Evolutionary conservation across 2,329 filamentous ascomycete species (phyloP).

Genomic region (Neophaeococcomyces aloes): DNA sequence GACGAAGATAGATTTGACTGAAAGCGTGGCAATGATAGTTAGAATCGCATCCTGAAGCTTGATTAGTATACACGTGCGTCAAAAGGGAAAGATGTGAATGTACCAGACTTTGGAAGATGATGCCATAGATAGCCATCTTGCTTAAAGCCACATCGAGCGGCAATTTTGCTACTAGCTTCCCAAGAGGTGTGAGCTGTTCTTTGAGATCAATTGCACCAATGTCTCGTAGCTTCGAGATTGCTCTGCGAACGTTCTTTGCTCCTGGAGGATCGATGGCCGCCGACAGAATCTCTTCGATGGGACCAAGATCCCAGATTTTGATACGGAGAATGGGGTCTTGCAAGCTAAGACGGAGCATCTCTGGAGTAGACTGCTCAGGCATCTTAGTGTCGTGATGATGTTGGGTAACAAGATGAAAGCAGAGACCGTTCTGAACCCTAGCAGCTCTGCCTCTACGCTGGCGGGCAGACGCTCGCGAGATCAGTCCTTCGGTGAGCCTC

Average conservation of each 20-base stretch:
- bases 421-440: constrained; percentile 87
- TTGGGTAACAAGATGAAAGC: constrained; percentile 92
- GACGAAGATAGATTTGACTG: constrained; percentile 77
- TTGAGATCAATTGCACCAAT: constrained; percentile 72
- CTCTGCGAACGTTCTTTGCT: constrained; percentile 81
- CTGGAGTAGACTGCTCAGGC: constrained; percentile 82
- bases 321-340: constrained; percentile 93
- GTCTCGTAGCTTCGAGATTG: constrained; percentile 85
- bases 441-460: constrained; percentile 88
- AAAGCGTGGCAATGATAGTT: constrained; percentile 84
- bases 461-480: constrained; percentile 89
- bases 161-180: constrained; percentile 73
- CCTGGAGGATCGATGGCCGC: constrained; percentile 85
- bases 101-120: constrained; percentile 70
- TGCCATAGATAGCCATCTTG: constrained; percentile 79
- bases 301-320: constrained; percentile 92
- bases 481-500: constrained; percentile 83
- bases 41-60: constrained; percentile 59
- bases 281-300: constrained; percentile 79
- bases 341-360: constrained; percentile 86
- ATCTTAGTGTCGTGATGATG: constrained; percentile 66
- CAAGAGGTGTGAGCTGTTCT: constrained; percentile 80
- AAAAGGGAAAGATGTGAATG: neutral
- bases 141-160: constrained; percentile 91
- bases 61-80: neutral